Percentiles rank a stretch among this genome's conserved stretches.
Conservation (phyloP, 2,329 filamentous ascomycete genomes). For the Talaromyces amestolkiae region DNA sequence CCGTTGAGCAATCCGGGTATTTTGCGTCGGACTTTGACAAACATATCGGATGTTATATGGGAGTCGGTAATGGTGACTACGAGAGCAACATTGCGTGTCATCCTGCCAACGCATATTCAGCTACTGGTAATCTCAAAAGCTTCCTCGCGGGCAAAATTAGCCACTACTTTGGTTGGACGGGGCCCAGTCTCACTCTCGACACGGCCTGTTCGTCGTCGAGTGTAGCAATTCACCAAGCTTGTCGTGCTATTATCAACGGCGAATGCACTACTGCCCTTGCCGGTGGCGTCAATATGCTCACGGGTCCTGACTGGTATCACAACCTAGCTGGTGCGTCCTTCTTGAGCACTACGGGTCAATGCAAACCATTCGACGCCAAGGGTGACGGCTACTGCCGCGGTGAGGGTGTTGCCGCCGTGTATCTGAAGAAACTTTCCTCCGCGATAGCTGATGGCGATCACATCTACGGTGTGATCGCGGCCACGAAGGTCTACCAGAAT, state of each 20-base stretch:
- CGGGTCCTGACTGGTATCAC: slow-evolving; percentile 31
- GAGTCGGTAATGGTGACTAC: slow-evolving; percentile 28
- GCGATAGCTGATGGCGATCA: slow-evolving; percentile 48
- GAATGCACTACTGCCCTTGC: slow-evolving; percentile 29
- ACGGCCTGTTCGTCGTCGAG: slow-evolving; percentile 49
- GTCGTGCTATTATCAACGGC: slow-evolving; percentile 29
- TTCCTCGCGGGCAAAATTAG: slow-evolving; percentile 43
- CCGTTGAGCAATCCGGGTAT: slow-evolving; percentile 30
- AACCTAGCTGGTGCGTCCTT: slow-evolving; percentile 43
- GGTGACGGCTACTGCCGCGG: slow-evolving; percentile 53
- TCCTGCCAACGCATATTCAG: slow-evolving; percentile 30
- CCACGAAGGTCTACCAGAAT: slow-evolving; percentile 32
- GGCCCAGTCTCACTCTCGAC: slow-evolving; percentile 46
- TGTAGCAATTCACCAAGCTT: slow-evolving; percentile 36
- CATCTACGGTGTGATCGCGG: slow-evolving; percentile 37
- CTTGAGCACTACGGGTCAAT: slow-evolving; percentile 53
- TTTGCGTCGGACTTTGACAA: slow-evolving; percentile 6
- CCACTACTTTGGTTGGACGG: slow-evolving; percentile 41
- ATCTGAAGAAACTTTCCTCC: slow-evolving; percentile 50
- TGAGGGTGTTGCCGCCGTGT: slow-evolving; percentile 50
- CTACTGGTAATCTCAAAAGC: slow-evolving; percentile 33
- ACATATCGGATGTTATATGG: slow-evolving; percentile 28
- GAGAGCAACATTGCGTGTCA: slow-evolving; percentile 30
- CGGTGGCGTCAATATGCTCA: slow-evolving; percentile 25
- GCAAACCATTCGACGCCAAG: slow-evolving; percentile 46